Base-by-base conservation (phyloP, 2,329 filamentous ascomycete genomes). In the Dactylellina sp. region DNA sequence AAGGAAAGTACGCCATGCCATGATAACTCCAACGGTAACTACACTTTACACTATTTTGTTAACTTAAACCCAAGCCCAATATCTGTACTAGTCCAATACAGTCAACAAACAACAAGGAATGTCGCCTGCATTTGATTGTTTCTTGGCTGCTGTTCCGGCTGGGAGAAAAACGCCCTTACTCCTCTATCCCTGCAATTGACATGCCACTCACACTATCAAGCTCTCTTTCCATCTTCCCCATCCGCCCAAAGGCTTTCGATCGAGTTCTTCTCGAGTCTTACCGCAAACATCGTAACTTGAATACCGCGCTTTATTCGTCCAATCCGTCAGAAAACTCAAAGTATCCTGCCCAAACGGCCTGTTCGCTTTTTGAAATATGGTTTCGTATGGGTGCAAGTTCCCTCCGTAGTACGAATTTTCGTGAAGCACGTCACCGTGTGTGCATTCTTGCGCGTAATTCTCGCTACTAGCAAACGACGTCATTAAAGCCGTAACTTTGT, bases 401-500 rank as follows among this genome's bases (percentile, higher is more conserved):
- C 18, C 55, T 1, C 52, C 52, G 22, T 37, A 66, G 28, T 66
- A 66, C 12, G 2, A 12, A 7, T 25, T 9, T 11, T 66, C 14
- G 24, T 35, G 24, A 7, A 66, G 37, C 4, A 59, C 18, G 20
- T 50, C 40, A 6, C 24, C 52, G 20, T 66, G 40, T 2, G 7
- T 44, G 42, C 62, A 66, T 0, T 5, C 39, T 1, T 32, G 22
- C 1, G 7, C 22, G n/a, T 57, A 66, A 16, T 44, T 24, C 18
- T 20, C n/a, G 5, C 46, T 20, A 2, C 50, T 49, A 1, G 32
- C 16, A 62, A 80, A 80, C 0, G 80, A 78, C 7, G 78, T 71
- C 79, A 82, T 80, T 53, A 82, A 74, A 18, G 79, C 77, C 40
- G 80, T 80, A 32, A 82, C 80, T 18, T 79, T 72, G 76, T 81